Evolutionary conservation across 2,329 filamentous ascomycete genomes (phyloP).

Genomic region (Capronia americana): DNA sequence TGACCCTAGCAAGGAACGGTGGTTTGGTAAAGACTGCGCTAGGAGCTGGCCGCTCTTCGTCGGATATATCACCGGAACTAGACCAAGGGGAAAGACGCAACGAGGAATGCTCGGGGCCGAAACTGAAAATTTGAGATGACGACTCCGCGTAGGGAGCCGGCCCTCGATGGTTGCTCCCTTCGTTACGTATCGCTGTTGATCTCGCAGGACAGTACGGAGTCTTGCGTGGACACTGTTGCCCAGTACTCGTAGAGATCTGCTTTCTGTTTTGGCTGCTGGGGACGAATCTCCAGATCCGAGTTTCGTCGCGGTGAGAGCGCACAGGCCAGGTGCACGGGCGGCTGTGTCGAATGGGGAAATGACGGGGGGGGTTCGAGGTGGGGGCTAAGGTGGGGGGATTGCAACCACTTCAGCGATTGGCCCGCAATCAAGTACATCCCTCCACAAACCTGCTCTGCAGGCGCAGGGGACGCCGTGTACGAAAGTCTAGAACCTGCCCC

Average conservation of each 20-base stretch:
- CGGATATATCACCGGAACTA: neutral
- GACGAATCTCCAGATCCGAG: neutral
- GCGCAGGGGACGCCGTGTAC: neutral
- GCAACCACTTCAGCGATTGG: neutral
- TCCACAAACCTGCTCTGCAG: neutral
- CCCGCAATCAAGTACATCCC: neutral
- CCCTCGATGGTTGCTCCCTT: neutral
- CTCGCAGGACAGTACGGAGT: neutral
- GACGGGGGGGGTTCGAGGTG: neutral
- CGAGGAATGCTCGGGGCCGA: neutral
- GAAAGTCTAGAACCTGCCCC: neutral
- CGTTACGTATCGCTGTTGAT: neutral
- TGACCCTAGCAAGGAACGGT: conserved; percentile 2
- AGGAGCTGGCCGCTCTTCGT: neutral
- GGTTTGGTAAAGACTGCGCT: neutral
- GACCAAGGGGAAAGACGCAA: neutral
- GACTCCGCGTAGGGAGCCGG: neutral
- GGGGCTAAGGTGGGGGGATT: neutral
- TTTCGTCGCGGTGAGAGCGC: neutral
- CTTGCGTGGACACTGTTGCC: neutral
- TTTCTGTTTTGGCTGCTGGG: neutral
- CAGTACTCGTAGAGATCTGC: neutral
- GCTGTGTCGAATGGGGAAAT: neutral
- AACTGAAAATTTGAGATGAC: neutral
- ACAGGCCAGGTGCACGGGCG: neutral